Evolutionary conservation across 768 basidiomycete species (phyloP).

Genomic region (Clitopilus hobsonii): DNA sequence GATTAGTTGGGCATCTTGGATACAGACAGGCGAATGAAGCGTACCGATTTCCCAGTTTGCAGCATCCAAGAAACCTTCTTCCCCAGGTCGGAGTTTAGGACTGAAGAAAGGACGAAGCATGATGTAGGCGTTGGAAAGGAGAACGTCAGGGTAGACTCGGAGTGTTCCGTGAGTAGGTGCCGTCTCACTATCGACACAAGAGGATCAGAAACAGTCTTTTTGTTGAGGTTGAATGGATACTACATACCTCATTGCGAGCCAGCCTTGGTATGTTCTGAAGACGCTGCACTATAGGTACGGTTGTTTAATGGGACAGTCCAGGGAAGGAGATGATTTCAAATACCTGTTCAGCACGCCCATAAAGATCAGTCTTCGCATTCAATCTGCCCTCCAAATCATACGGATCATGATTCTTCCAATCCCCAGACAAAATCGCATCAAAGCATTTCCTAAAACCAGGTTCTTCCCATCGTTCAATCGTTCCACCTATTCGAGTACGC

Average conservation of each 20-base stretch:
- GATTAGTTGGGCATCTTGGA: no score
- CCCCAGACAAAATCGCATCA: slow-evolving; percentile 52
- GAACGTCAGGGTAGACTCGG: slow-evolving; percentile 62
- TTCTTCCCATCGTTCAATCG: slow-evolving; percentile 76
- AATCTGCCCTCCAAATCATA: slow-evolving; percentile 59
- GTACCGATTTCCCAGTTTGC: slow-evolving; percentile 53
- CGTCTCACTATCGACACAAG: slow-evolving; percentile 40
- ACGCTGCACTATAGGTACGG: slow-evolving; percentile 39
- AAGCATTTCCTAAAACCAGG: slow-evolving; percentile 54
- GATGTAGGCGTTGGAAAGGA: slow-evolving; percentile 64
- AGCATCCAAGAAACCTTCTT: slow-evolving; percentile 38
- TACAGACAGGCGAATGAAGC: no score
- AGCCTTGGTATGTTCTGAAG: slow-evolving; percentile 72
- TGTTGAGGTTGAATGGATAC: slow-evolving; percentile 1
- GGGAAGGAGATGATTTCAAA: neutral
- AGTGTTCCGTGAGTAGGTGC: slow-evolving; percentile 67
- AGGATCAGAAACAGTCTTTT: neutral
- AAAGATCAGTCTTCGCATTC: slow-evolving; percentile 58
- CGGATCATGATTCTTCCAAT: slow-evolving; percentile 64
- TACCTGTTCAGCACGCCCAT: slow-evolving; percentile 49
- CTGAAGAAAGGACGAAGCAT: slow-evolving; percentile 78
- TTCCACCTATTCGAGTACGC: no score
- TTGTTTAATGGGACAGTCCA: no score
- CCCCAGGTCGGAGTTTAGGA: slow-evolving; percentile 33
- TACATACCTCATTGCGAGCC: slow-evolving; percentile 70